These are phyloP conservation scores for Plasmodium malariae DNA, from an alignment of 169 alveolate species.

Conservation along the genomic window DNA sequence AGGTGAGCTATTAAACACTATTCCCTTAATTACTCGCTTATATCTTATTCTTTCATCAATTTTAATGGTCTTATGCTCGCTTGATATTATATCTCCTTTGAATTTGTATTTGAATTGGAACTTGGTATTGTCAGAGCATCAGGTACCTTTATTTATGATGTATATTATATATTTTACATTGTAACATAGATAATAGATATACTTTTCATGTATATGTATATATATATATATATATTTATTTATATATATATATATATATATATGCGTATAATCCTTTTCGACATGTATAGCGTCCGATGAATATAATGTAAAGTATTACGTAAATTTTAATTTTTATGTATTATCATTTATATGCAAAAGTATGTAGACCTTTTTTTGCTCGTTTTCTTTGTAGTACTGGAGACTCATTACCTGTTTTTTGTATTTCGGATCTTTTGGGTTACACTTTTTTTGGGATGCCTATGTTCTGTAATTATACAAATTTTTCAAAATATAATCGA, in stretches of 20 bases:
- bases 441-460: conserved; percentile 93
- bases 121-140: conserved; percentile 83
- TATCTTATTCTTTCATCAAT: conserved; percentile 86
- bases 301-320: neutral
- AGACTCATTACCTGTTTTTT: conserved; percentile 92
- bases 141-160: conserved; percentile 13
- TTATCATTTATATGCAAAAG: conserved; percentile 10
- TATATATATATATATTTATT: neutral
- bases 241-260: neutral
- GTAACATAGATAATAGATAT: neutral
- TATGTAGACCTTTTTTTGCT: neutral
- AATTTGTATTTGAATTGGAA: conserved; percentile 90
- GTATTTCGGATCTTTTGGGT: conserved; percentile 92
- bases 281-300: too few species aligned
- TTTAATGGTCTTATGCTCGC: conserved; percentile 88
- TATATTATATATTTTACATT: neutral
- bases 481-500: conserved; percentile 75
- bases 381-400: conserved; percentile 86
- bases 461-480: conserved; percentile 89
- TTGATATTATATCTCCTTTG: conserved; percentile 89
- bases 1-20: conserved; percentile 44
- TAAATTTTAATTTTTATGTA: neutral
- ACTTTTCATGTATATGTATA: neutral
- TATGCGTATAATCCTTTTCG: neutral
- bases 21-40: conserved; percentile 88